Base-by-base conservation (phyloP, 768 basidiomycete genomes). In the Pleurotus cornucopiae region DNA sequence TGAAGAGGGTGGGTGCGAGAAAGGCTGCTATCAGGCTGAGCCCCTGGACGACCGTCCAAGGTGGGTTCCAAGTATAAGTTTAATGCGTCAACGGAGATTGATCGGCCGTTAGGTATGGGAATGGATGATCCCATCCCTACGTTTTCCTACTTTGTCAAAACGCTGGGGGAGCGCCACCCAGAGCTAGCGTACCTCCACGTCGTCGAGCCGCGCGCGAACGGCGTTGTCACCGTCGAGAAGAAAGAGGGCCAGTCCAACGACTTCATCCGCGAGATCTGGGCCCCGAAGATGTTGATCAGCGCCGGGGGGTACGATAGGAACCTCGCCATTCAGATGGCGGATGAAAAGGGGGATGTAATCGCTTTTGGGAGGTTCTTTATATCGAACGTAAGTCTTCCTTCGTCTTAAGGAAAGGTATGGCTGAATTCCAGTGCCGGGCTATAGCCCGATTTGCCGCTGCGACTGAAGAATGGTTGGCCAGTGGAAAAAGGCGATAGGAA, bases 161-260 rank as follows among this genome's bases (percentile, higher is more conserved):
- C 65, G 2, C 54, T 77, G 45, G 60, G 60, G 11, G 49, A 60
- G 2, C 54, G 55, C 9, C 65, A 70, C 53, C 73, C 73, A 7
- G 51, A 67, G 14, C 62, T 80, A 5, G 76, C 76, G 4, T 80
- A 80, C 63, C 54, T 80, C 5, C 75, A 77, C 61, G 48, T 73
- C 48, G 62, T 68, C 21, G 73, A 77, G 59, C 66, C 74, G 18
- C 61, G 67, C 18, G 52, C 63, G 2, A 49, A 49, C 45, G 55
- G 46, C 1, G 20, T 45, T 39, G 48, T 40, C 13, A 20, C n/a
- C 5, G 39, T 40, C 16, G 43, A 26, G 18, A 39, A 40, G 16
- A 45, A 23, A 13, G 38, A 52, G 21, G 46, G 40, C 12, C 47
- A 62, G 43, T 61, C 52, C 4, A 66, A 67, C 38, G 59, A 66